phyloP scores from a whole-genome alignment of 1,284 basidiomycete species.

The Vanrija pseudolonga region DNA sequence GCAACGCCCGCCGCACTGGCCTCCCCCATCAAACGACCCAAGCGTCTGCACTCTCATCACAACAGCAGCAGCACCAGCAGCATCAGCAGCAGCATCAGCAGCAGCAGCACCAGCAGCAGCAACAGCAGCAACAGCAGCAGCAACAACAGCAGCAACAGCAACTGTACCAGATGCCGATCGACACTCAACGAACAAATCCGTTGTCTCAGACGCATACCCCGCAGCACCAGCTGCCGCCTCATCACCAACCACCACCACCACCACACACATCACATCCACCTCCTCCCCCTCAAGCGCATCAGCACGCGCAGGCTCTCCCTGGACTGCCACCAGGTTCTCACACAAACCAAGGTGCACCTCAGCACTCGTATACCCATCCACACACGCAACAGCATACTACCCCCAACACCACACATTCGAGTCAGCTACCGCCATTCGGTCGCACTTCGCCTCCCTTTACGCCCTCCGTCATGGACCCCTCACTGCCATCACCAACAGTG shows the following conservation, averaged over 20 bases:
- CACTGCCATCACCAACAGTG: conserved; percentile 8
- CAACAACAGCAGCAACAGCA: conserved; percentile 7
- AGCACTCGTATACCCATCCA: background rate
- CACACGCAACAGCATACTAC: background rate
- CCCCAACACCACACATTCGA: background rate
- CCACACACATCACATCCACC: conserved; percentile 1
- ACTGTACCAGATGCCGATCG: background rate
- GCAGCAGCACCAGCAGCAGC: conserved; percentile 8
- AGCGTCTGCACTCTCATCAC: background rate
- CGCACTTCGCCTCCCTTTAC: conserved; percentile 10
- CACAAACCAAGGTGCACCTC: conserved; percentile 3
- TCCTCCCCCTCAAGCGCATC: conserved; percentile 1
- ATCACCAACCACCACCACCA: background rate
- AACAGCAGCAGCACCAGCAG: conserved; percentile 9
- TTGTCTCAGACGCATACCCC: background rate
- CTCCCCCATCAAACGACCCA: no score
- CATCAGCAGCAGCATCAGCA: conserved; percentile 14
- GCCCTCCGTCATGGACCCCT: conserved; percentile 9
- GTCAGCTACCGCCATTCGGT: no score
- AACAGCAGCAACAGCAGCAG: conserved; percentile 4
- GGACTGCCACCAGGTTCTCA: background rate
- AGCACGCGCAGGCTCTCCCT: background rate
- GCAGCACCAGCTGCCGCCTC: no score
- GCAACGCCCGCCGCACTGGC: background rate
- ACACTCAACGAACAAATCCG: background rate